A percentile compares a stretch with the other conserved stretches of the same genome.
These are phyloP conservation scores for Coemansia sp. DNA, from an alignment of 192 early-diverging fungal genomes.

Conservation along the genomic window DNA sequence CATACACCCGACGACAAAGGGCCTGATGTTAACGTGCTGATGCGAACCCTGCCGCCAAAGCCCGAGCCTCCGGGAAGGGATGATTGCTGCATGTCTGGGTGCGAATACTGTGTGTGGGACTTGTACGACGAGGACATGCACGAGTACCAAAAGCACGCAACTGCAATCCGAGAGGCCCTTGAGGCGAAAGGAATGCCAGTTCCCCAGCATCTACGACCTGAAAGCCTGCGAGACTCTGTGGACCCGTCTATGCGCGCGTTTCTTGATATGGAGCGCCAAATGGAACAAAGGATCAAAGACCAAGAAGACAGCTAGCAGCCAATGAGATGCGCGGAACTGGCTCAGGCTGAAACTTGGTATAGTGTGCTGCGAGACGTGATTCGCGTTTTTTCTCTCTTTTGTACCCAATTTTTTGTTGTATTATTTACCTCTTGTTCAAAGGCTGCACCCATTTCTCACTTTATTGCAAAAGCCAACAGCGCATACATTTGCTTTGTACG, in stretches of 20 bases:
- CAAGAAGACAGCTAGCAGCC: conserved; percentile 23
- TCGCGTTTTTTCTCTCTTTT: conserved; percentile 7
- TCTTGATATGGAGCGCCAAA: conserved; percentile 46
- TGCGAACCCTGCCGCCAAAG: conserved; percentile 43
- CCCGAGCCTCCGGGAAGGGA: conserved; percentile 46
- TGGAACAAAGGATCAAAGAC: conserved; percentile 39
- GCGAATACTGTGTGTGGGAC: conserved; percentile 54
- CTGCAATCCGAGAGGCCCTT: conserved; percentile 20
- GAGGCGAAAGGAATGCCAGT: conserved; percentile 30
- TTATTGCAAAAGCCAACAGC: too few species aligned
- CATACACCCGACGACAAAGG: conserved; percentile 1
- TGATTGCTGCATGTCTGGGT: conserved; percentile 47
- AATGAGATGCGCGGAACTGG: conserved; percentile 8
- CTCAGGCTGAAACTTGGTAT: not conserved
- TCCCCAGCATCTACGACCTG: conserved; percentile 30
- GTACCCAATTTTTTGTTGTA: not conserved
- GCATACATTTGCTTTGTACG: too few species aligned
- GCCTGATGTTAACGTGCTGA: conserved; percentile 26
- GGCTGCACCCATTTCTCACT: not conserved
- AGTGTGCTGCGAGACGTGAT: not conserved
- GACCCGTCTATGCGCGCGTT: conserved; percentile 53
- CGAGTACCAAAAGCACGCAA: conserved; percentile 45
- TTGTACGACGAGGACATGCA: conserved; percentile 53
- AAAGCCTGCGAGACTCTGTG: conserved; percentile 32
- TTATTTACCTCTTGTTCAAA: not conserved